phyloP scores from a whole-genome alignment of 208 protist genomes.

The Borovskyia barvae region DNA sequence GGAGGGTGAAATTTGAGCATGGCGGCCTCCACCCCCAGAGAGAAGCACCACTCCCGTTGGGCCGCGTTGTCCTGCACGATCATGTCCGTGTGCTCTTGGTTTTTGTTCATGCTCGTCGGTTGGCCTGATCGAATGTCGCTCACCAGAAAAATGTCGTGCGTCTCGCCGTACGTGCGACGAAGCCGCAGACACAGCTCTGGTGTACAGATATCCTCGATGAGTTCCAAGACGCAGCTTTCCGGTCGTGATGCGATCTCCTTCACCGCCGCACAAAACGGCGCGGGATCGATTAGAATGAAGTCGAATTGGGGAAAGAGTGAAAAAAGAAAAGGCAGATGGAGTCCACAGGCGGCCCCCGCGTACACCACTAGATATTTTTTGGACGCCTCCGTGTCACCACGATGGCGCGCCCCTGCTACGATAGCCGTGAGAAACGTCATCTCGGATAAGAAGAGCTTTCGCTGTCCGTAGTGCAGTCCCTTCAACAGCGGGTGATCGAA shows the following conservation, averaged over 20 bases:
- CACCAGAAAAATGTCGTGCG: slow-evolving; percentile 83
- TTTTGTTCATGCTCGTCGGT: slow-evolving; percentile 53
- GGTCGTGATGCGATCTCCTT: slow-evolving; percentile 28
- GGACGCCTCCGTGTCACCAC: neutral
- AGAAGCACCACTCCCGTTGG: slow-evolving; percentile 87
- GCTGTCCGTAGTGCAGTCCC: slow-evolving; percentile 93
- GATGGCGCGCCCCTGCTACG: neutral
- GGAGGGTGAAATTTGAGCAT: slow-evolving; percentile 97
- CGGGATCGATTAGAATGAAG: slow-evolving; percentile 94
- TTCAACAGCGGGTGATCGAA: slow-evolving; percentile 57
- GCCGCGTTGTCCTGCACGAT: slow-evolving; percentile 80
- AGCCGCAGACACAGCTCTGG: slow-evolving; percentile 85
- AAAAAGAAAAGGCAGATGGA: slow-evolving; percentile 89
- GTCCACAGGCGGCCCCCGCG: slow-evolving; percentile 93
- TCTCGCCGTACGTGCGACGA: slow-evolving; percentile 37
- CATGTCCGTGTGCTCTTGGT: slow-evolving; percentile 81
- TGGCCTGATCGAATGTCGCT: slow-evolving; percentile 90
- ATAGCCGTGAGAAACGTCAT: slow-evolving; percentile 90
- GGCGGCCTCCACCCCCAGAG: slow-evolving; percentile 67
- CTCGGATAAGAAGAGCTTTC: slow-evolving; percentile 94
- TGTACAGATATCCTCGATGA: slow-evolving; percentile 88
- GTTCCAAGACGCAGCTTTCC: slow-evolving; percentile 48
- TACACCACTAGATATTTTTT: slow-evolving; percentile 83
- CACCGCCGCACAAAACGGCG: slow-evolving; percentile 72
- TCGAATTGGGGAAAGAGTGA: slow-evolving; percentile 64